Percentiles rank a stretch among this genome's conserved stretches.
Conservation (phyloP, 495 filamentous ascomycete species). For the Diplogelasinospora grovesii region DNA sequence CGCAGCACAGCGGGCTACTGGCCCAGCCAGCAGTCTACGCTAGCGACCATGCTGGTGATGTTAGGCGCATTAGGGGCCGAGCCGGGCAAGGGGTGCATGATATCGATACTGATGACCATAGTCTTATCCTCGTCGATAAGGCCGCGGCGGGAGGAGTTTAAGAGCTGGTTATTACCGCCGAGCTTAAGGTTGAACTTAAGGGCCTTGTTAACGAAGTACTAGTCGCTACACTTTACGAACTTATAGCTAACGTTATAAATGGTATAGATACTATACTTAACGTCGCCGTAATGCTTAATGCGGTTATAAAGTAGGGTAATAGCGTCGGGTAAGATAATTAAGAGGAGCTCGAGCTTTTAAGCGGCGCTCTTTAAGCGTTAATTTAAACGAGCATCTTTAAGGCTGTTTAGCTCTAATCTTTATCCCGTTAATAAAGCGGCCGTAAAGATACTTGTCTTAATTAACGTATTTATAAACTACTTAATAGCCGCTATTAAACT, state of each 20-base stretch:
- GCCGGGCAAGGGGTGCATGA: slow-evolving; percentile 62
- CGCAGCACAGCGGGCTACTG: no score
- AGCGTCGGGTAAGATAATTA: slow-evolving; percentile 53
- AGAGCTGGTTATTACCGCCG: slow-evolving; percentile 64
- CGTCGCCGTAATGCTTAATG: slow-evolving; percentile 63
- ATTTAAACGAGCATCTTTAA: neutral
- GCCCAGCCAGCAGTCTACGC: no score
- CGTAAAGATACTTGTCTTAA: no score
- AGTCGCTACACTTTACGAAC: slow-evolving; percentile 32
- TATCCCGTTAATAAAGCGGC: no score
- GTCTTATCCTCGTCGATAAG: slow-evolving; percentile 50
- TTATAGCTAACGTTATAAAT: slow-evolving; percentile 52
- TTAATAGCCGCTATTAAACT: no score
- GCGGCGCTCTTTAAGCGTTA: neutral
- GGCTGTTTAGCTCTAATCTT: no score
- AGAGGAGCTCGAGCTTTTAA: slow-evolving; percentile 33
- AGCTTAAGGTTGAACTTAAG: slow-evolving; percentile 79
- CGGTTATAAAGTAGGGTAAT: slow-evolving; percentile 51
- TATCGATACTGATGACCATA: slow-evolving; percentile 78
- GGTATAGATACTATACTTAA: slow-evolving; percentile 55
- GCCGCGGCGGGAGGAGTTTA: neutral
- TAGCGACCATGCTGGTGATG: slow-evolving; percentile 65
- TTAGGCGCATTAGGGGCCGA: slow-evolving; percentile 38
- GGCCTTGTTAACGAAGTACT: slow-evolving; percentile 64
- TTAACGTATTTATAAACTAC: no score